Base-by-base conservation (phyloP, 208 protist species). In the Acanthamoeba lenticulata region DNA sequence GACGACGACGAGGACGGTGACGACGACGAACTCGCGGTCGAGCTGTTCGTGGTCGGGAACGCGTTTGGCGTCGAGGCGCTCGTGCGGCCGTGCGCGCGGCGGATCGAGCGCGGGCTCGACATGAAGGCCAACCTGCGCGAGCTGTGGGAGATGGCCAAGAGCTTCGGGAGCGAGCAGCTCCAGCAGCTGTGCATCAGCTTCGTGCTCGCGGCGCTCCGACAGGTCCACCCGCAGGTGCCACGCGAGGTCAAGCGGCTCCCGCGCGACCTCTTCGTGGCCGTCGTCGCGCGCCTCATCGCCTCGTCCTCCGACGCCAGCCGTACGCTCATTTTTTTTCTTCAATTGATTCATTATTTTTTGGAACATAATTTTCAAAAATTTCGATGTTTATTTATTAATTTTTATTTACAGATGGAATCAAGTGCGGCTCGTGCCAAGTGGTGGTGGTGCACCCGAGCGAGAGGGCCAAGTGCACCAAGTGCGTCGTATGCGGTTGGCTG, bases 121-220 rank as follows among this genome's bases (percentile, higher is more conserved):
- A 13, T 74, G 65, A 24, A 60, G n/a, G 52, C 52, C 65, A 74
- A 74, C 65, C 21, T 74, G 65, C 29, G n/a, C 65, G 65, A 74
- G 17, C 36, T 74, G 65, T 74, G 65, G 65, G 0, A n/a, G 29
- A 74, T 74, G 65, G 65, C 65, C 13, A 74, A 9, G 29, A 74
- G 29, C 65, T 74, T 74, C 29, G 65, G 9, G 29, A 74, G 65
- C 65, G 65, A 74, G 36, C 65, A 74, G 65, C 65, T 74, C 65
- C 29, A 74, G 65, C 65, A 74, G 36, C 65, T 74, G 65, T 74
- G 65, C 65, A 74, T 74, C 65, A 36, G 27, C 65, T 74, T 74
- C 65, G 0, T 74, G 32, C 36, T 74, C 11, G 0, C 6, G 19
- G 27, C 7, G 36, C 65, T 74, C 65, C 52, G 52, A 1, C 17